phyloP scores from a whole-genome alignment of 1,284 basidiomycete species.

The Pholiota adiposa region DNA sequence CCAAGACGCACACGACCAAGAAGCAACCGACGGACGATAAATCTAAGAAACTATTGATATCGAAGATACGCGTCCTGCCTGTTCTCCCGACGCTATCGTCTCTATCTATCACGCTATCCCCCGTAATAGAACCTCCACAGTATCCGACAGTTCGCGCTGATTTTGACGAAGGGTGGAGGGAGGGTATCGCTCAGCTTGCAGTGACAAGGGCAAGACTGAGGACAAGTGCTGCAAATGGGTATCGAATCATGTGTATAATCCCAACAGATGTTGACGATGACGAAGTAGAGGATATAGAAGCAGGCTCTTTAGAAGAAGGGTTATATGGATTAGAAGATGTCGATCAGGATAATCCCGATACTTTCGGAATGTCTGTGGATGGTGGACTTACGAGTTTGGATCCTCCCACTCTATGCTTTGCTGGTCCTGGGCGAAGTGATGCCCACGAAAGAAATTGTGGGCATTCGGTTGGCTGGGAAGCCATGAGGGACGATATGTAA shows the following conservation, averaged over 20 bases:
- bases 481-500: slow-evolving; percentile 31
- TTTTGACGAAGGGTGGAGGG: slow-evolving; percentile 64
- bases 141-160: slow-evolving; percentile 44
- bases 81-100: slow-evolving; percentile 32
- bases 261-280: slow-evolving; percentile 33
- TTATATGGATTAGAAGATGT: slow-evolving; percentile 53
- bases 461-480: slow-evolving; percentile 37
- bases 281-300: slow-evolving; percentile 35
- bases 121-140: slow-evolving; percentile 33
- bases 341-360: slow-evolving; percentile 32
- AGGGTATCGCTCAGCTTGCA: slow-evolving; percentile 52
- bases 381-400: slow-evolving; percentile 17
- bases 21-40: no score
- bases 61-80: slow-evolving; percentile 38
- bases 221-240: slow-evolving; percentile 50
- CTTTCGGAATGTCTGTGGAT: slow-evolving; percentile 33
- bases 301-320: slow-evolving; percentile 39
- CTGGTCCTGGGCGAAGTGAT: slow-evolving; percentile 35
- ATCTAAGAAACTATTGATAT: no score
- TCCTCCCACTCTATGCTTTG: slow-evolving; percentile 53
- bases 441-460: slow-evolving; percentile 41
- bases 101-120: slow-evolving; percentile 38
- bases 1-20: no score
- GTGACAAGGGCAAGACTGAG: slow-evolving; percentile 45
- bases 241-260: slow-evolving; percentile 40